Base-by-base conservation (phyloP, 164 flowering plant genomes). In the Aristolochia contorta region DNA sequence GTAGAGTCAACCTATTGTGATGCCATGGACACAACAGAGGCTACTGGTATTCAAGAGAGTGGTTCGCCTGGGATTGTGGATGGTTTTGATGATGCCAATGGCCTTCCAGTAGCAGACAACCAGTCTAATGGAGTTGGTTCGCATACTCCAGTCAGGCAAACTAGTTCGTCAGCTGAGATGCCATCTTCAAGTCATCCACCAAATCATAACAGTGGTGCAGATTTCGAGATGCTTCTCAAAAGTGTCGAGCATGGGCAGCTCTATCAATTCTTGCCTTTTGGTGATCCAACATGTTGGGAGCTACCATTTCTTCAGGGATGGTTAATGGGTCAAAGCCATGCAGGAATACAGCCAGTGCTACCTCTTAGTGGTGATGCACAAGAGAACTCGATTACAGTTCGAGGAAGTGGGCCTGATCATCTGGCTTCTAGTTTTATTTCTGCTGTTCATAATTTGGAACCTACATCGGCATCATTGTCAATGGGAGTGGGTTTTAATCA, bases 251-350 rank as follows among this genome's bases (percentile, higher is more conserved):
- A 54, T 63, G 75, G 78, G 37, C 75, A 71, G 63, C 67, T 68
- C 43, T 80, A 76, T 67, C 90, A 76, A 45, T 65, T 69, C 59
- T 79, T 79, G 22, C 82, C 84, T 47, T 82, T 70, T 58, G 71
- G 79, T n/a, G 89, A 83, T 50, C 77, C 89, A 60, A 67, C 76
- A 58, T 72, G 62, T 60, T 91, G 96, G 97, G 96, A 92, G 63
- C 67, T 92, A 14, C 95, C 96, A 49, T 89, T 89, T 63, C 62
- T 84, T 76, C 96, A 92, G 65, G 98, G 98, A 47, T 92, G 95
- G 96, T 78, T 92, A 64, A 71, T 85, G 58, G 96, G 91, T 20
- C 98, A 89, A 67, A 84, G 83, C 71, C 96, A 86, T 74, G 86
- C 91, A 63, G 79, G 78, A 13, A 67, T 69, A 51, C 81, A 67